Evolutionary conservation across 1,284 basidiomycete genomes (phyloP), one percentile per base, ranked within the genome.

Genomic region (Ustilago loliicola): DNA sequence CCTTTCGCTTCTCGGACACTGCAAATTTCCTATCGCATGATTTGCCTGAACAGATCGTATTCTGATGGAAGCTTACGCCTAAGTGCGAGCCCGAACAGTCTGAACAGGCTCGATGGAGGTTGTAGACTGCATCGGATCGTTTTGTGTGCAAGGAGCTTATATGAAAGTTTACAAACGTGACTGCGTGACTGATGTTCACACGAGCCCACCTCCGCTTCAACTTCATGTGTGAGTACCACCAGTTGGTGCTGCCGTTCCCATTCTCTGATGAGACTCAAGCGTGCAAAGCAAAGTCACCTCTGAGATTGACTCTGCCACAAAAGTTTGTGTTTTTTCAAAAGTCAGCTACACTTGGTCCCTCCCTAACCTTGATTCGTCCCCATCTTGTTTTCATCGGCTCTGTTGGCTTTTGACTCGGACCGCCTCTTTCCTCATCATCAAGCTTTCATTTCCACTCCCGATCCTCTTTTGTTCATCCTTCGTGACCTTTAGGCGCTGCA

Each of bases 131-230:
- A 38, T 45, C 42, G 8, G 21, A 23, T 45, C n/a, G n/a, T 21
- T 6, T 21, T 3, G n/a, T 21, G 9, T 11, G 42, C 42, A 45
- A 45, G n/a, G 17, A 7, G 42, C 42, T 45, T n/a, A 45, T 45
- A 45, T 45, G 42, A 45, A 45, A 45, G 42, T 45, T 45, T 45
- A n/a, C 42, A 45, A 8, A 17, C 42, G 42, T 45, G 42, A 45
- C 42, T 23, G 21, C 42, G 42, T 45, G 42, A 45, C 42, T 23
- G 42, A 45, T 45, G 42, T 19, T 45, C 42, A 45, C 42, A 45
- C 42, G n/a, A 45, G 7, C 42, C 42, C 42, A 45, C 42, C 42
- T 45, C 42, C n/a, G 42, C 42, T 45, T 45, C 42, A 21, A 45
- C 42, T 45, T 45, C 42, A 45, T 45, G n/a, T 45, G 42, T 21